Conservation (phyloP, 176 grass and related monocot genomes). For the Eragrostis curvula region DNA sequence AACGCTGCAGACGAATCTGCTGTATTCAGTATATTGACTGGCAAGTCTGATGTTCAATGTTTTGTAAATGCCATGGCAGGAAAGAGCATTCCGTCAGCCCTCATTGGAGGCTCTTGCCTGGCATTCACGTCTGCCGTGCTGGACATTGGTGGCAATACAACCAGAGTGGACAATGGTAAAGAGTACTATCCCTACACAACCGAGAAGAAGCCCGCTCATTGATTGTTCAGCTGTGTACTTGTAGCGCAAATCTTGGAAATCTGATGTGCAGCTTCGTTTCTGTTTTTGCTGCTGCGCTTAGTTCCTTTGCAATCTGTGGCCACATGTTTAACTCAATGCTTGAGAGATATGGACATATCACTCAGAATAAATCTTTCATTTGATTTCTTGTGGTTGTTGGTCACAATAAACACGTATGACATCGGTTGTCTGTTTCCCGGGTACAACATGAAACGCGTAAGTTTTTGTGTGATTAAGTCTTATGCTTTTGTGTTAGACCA, state of each 20-base stretch:
- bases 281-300: slow-evolving; percentile 47
- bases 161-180: slow-evolving; percentile 77
- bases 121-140: slow-evolving; percentile 71
- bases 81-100: slow-evolving; percentile 75
- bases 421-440: neutral
- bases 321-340: slow-evolving; percentile 25
- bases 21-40: slow-evolving; percentile 1
- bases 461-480: neutral
- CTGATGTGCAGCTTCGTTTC: slow-evolving; percentile 31
- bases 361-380: slow-evolving; percentile 42
- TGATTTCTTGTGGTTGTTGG: slow-evolving; percentile 31
- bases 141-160: slow-evolving; percentile 84
- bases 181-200: slow-evolving; percentile 75
- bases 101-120: slow-evolving; percentile 75
- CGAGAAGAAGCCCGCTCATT: slow-evolving; percentile 73
- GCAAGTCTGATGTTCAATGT: slow-evolving; percentile 5
- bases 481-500: neutral
- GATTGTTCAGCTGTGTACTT: slow-evolving; percentile 32
- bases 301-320: slow-evolving; percentile 36
- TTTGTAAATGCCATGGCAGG: slow-evolving; percentile 52
- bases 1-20: neutral
- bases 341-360: slow-evolving; percentile 4
- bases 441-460: neutral
- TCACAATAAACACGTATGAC: slow-evolving; percentile 24
- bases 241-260: slow-evolving; percentile 41